Evolutionary conservation across 768 basidiomycete genomes (phyloP).

Genomic region (Phlebiopsis flavidoalba): DNA sequence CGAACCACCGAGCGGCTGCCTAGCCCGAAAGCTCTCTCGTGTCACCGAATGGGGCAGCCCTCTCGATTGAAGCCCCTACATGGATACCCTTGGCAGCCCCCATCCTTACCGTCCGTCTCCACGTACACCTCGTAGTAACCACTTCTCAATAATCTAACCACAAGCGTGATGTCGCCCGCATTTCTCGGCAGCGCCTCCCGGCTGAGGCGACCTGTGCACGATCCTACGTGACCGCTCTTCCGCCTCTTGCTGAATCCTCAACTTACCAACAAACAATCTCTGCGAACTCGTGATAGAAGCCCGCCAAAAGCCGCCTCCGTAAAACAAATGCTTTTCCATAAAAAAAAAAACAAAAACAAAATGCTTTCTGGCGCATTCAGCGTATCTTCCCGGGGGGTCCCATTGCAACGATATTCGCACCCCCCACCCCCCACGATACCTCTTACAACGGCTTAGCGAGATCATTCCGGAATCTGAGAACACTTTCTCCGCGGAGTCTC

Average conservation of each 20-base stretch:
- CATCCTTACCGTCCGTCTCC: neutral
- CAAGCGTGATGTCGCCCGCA: neutral
- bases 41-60: neutral
- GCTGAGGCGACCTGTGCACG: neutral
- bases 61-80: neutral
- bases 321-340: neutral
- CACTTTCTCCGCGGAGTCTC: neutral
- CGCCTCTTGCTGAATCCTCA: neutral
- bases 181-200: neutral
- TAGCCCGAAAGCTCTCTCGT: slow-evolving; percentile 1
- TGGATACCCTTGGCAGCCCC: neutral
- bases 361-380: too few relatives aligned
- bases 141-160: neutral
- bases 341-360: too few relatives aligned
- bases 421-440: slow-evolving; percentile 4
- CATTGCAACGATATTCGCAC: neutral
- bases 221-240: neutral
- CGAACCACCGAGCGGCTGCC: neutral
- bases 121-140: neutral
- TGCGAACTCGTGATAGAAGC: neutral
- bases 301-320: neutral
- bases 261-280: neutral
- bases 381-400: too few relatives aligned
- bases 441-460: neutral
- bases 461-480: neutral